These are phyloP conservation scores for Sungouiella thailandica DNA, from an alignment of 805 yeast genomes.

Conservation along the genomic window DNA sequence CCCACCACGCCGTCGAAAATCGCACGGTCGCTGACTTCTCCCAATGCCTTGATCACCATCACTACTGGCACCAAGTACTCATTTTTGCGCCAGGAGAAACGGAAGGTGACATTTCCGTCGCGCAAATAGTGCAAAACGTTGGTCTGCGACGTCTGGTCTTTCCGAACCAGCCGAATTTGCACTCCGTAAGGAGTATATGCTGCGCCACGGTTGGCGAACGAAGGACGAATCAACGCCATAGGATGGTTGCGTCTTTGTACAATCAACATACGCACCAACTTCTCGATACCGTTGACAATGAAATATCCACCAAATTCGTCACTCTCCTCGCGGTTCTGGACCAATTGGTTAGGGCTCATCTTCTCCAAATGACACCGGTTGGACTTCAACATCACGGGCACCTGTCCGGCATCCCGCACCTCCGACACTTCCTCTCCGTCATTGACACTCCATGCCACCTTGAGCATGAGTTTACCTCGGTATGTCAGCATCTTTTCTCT, in stretches of 20 bases:
- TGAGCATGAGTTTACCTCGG: slow-evolving; percentile 70
- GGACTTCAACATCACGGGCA: slow-evolving; percentile 87
- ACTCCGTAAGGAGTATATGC: slow-evolving; percentile 86
- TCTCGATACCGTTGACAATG: slow-evolving; percentile 94
- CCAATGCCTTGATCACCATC: slow-evolving; percentile 85
- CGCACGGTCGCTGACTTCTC: slow-evolving; percentile 89
- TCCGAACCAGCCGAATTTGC: slow-evolving; percentile 89
- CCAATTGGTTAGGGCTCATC: slow-evolving; percentile 77
- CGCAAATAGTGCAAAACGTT: slow-evolving; percentile 93
- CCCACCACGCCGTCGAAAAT: slow-evolving; percentile 96
- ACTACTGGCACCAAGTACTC: slow-evolving; percentile 91
- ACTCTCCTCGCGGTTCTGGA: slow-evolving; percentile 75
- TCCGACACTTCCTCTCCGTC: slow-evolving; percentile 80
- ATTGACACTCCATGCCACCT: slow-evolving; percentile 81
- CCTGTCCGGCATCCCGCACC: slow-evolving; percentile 82
- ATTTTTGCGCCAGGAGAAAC: slow-evolving; percentile 96
- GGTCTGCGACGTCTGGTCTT: slow-evolving; percentile 96
- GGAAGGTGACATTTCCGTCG: slow-evolving; percentile 94
- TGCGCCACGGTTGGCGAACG: slow-evolving; percentile 91
- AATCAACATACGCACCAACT: slow-evolving; percentile 92
- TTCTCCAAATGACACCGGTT: slow-evolving; percentile 89
- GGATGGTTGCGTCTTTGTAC: slow-evolving; percentile 98
- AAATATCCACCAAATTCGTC: slow-evolving; percentile 98
- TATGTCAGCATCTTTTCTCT: slow-evolving; percentile 87
- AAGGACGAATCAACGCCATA: slow-evolving; percentile 94